A percentile compares a stretch with the other conserved stretches of the same genome.
These are phyloP conservation scores for Cryptococcus sp. DNA, from an alignment of 1,284 basidiomycete genomes.

Conservation along the genomic window DNA sequence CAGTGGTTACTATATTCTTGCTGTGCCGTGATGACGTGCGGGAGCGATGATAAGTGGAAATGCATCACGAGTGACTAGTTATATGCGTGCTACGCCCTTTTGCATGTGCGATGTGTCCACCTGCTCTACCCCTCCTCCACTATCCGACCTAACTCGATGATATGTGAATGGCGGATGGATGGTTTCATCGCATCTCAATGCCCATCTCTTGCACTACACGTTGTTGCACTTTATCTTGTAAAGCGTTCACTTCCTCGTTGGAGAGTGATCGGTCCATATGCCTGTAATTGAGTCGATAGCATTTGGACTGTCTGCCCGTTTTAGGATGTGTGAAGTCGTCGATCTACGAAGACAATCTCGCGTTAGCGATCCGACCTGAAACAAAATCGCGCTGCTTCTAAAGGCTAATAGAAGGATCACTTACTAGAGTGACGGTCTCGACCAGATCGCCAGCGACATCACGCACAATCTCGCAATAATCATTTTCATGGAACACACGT, in stretches of 20 bases:
- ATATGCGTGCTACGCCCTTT: too few species aligned
- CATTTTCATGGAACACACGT: slow-evolving; percentile 80
- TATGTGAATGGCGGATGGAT: too few species aligned
- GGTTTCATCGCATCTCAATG: slow-evolving; percentile 55
- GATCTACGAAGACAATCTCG: slow-evolving; percentile 60
- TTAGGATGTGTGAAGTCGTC: slow-evolving; percentile 92
- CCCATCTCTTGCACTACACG: slow-evolving; percentile 54
- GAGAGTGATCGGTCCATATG: slow-evolving; percentile 95
- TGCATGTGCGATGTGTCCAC: too few species aligned
- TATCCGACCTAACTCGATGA: too few species aligned
- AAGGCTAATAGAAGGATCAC: slow-evolving; percentile 26
- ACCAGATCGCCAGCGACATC: slow-evolving; percentile 89
- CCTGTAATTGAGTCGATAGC: slow-evolving; percentile 91
- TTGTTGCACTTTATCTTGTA: slow-evolving; percentile 62
- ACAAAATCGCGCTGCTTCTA: background rate
- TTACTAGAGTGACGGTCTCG: slow-evolving; percentile 83
- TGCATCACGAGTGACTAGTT: too few species aligned
- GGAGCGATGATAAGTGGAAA: too few species aligned
- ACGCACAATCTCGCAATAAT: slow-evolving; percentile 92
- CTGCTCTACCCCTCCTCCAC: too few species aligned
- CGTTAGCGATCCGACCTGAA: background rate
- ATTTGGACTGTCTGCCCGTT: slow-evolving; percentile 74
- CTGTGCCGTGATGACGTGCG: too few species aligned
- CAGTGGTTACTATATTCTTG: too few species aligned
- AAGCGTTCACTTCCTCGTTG: slow-evolving; percentile 82